These are phyloP conservation scores for Xerocomus amazonicus DNA, from an alignment of 1,284 basidiomycete genomes.

Conservation along the genomic window DNA sequence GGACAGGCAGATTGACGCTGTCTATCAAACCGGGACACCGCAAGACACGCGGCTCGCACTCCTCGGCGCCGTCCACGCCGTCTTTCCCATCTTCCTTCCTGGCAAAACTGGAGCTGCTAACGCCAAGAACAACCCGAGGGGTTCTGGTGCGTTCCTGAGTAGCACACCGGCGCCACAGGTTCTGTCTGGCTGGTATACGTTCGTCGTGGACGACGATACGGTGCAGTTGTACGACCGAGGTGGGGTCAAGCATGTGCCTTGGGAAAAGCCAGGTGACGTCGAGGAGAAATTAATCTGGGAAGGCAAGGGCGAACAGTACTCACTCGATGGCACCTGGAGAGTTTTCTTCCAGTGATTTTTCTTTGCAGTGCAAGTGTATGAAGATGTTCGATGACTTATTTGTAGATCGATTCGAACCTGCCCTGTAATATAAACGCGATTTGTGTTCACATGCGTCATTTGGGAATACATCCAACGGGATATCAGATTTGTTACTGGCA, in stretches of 20 bases:
- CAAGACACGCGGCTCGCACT: not conserved
- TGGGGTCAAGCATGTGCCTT: too few relatives aligned
- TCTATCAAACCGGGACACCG: not conserved
- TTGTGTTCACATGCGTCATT: too few relatives aligned
- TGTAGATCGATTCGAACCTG: too few relatives aligned
- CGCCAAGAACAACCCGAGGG: not conserved
- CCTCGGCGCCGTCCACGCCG: not conserved
- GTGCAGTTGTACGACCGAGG: not conserved
- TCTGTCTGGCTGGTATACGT: not conserved
- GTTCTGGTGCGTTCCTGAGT: not conserved
- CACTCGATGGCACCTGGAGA: not conserved
- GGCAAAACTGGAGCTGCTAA: not conserved
- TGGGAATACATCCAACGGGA: too few relatives aligned
- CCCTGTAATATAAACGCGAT: too few relatives aligned
- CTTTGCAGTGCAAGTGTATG: not conserved
- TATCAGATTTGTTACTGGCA: too few relatives aligned
- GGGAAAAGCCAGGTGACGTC: not conserved
- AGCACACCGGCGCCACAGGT: not conserved
- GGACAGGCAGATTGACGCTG: not conserved
- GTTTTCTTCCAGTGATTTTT: not conserved
- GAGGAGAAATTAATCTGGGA: not conserved
- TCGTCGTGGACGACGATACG: not conserved
- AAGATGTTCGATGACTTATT: not conserved
- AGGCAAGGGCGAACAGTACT: not conserved
- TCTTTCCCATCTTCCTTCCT: not conserved